Evolutionary conservation across 257 asterid genomes (phyloP), one percentile per base, ranked within the genome.

Genomic region (Nicotiana tabacum): DNA sequence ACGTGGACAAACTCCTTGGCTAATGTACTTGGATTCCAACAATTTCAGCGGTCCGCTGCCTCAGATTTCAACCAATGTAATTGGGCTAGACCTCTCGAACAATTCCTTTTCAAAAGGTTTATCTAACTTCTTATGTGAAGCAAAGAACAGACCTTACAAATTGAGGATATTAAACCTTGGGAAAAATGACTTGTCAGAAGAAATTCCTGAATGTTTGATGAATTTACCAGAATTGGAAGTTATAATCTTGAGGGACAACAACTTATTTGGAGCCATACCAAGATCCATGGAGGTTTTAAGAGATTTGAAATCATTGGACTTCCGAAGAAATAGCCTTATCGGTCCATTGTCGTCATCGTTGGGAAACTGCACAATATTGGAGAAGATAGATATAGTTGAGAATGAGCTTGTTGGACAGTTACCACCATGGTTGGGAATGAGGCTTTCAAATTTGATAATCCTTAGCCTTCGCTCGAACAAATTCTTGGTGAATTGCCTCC

Each of bases 401-500:
- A 89, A 89, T 57, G 53, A 78, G 51, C 39, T 89, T 53, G 57
- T 29, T 4, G 87, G 89, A 15, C 32, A 32, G 4, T 30, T 89
- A 43, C 90, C 87, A 4, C 21, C 69, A 39, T 81, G 87, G 86
- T 43, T 87, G 1, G 90, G 88, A 35, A 35, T 0, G 1, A 4
- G 39, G 39, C 6, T 35, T 4, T 35, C 39, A 35, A 35, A 4
- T 35, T 35, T 35, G 39, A 35, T 35, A 35, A 4, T 35, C 6
- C 39, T 35, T 35, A 35, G 39, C 39, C 39, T 35, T 35, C 6
- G 6, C 30, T 35, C 39, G 39, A 35, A 35, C 39, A 35, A 35
- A 35, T 35, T 35, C 39, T 0, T 35, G 39, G 39, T 35, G 6
- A 35, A 35, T 35, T 35, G 6, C 39, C 39, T 35, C 6, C 0